These are phyloP conservation scores for Zancudomyces culisetae DNA, from an alignment of 371 early-diverging fungal genomes.

Conservation along the genomic window DNA sequence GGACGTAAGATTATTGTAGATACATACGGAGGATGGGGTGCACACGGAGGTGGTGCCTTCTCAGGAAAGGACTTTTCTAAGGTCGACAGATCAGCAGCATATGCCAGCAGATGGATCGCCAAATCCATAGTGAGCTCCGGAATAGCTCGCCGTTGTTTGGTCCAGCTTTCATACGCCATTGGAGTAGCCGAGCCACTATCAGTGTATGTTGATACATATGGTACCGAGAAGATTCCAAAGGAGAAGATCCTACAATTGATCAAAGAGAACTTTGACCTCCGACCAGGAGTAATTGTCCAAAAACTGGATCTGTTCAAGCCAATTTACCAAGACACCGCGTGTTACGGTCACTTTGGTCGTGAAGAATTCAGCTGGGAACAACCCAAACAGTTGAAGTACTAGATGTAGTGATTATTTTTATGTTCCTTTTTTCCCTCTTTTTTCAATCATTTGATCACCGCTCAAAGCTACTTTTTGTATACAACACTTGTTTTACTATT, in stretches of 20 bases:
- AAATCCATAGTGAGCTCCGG: conserved; percentile 85
- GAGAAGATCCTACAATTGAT: conserved; percentile 81
- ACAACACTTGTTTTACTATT: too few relatives aligned
- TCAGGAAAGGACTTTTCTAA: conserved; percentile 99
- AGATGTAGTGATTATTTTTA: conserved; percentile 8
- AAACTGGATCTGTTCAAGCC: conserved; percentile 95
- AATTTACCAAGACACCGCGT: conserved; percentile 91
- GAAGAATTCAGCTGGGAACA: conserved; percentile 93
- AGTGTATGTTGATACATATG: conserved; percentile 94
- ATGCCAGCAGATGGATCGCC: conserved; percentile 98
- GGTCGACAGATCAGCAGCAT: conserved; percentile 99
- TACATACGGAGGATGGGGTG: conserved; percentile 96
- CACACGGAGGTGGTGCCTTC: conserved; percentile 99
- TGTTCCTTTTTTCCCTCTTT: background rate
- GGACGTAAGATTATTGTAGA: conserved; percentile 99
- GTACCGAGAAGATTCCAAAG: conserved; percentile 77
- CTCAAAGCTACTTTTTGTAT: too few relatives aligned
- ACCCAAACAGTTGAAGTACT: conserved; percentile 71
- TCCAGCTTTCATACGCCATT: conserved; percentile 98
- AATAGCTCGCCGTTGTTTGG: conserved; percentile 83
- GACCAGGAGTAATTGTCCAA: conserved; percentile 95
- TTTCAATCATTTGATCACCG: too few relatives aligned
- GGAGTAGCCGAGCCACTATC: conserved; percentile 97
- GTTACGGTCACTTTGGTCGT: conserved; percentile 98
- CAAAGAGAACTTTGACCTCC: conserved; percentile 94